A percentile compares a stretch with the other conserved stretches of the same genome.
phyloP scores from a whole-genome alignment of 2,329 filamentous ascomycete species.

The Hymenoscyphus occultus region DNA sequence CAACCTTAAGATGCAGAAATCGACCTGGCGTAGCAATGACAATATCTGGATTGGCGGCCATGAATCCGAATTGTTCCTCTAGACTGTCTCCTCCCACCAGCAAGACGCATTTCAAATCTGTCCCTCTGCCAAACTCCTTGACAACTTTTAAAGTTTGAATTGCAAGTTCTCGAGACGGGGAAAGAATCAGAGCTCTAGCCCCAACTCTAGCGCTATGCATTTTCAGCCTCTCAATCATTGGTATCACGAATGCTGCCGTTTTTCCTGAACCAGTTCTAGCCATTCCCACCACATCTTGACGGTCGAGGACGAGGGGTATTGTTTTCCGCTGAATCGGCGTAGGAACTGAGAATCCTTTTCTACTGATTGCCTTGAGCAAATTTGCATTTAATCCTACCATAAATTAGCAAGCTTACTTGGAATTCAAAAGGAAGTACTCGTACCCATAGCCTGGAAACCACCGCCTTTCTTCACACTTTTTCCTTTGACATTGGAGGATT shows the following conservation, averaged over 20 bases:
- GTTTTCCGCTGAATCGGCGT: slow-evolving; percentile 97
- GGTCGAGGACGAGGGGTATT: slow-evolving; percentile 84
- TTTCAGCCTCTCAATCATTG: slow-evolving; percentile 94
- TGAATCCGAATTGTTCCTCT: slow-evolving; percentile 90
- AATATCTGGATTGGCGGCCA: slow-evolving; percentile 94
- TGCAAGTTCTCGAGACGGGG: slow-evolving; percentile 89
- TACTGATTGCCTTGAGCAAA: slow-evolving; percentile 83
- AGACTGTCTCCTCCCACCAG: slow-evolving; percentile 93
- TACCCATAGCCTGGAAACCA: slow-evolving; percentile 93
- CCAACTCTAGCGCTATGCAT: slow-evolving; percentile 84
- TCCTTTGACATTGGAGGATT: slow-evolving; percentile 76
- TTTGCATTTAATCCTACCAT: slow-evolving; percentile 67
- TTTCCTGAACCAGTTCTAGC: slow-evolving; percentile 98
- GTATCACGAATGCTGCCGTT: slow-evolving; percentile 96
- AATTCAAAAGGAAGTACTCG: slow-evolving; percentile 21
- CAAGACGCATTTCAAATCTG: slow-evolving; percentile 84
- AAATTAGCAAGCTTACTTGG: slow-evolving; percentile 18
- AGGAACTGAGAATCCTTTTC: slow-evolving; percentile 93
- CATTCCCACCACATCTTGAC: slow-evolving; percentile 98
- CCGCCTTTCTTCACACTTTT: slow-evolving; percentile 90
- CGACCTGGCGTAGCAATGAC: slow-evolving; percentile 95
- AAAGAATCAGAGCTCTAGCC: slow-evolving; percentile 81
- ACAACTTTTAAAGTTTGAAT: slow-evolving; percentile 95
- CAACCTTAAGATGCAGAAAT: slow-evolving; percentile 94
- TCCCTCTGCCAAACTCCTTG: slow-evolving; percentile 87